Evolutionary conservation across 495 filamentous ascomycete species (phyloP), one percentile per base, ranked within the genome.

Genomic region (Apiosordaria backusii): DNA sequence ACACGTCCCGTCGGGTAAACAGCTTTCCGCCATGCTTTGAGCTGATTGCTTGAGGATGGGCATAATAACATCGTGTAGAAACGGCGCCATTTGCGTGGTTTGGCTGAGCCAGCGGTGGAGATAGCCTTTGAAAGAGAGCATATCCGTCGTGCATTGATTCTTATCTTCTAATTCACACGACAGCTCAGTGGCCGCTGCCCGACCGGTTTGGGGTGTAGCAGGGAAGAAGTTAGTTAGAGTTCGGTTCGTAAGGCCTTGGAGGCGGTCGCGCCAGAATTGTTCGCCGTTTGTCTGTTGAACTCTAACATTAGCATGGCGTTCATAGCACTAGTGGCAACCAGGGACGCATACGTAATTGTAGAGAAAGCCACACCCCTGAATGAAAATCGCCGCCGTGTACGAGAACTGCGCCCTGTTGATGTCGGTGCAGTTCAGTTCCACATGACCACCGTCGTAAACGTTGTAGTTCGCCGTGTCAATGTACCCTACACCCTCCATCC

Each of bases 111-210:
- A 91, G 26, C 90, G 88, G 19, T 89, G 79, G 5, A 92, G 78
- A 75, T 91, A 91, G 52, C 88, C 87, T 75, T 93, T 94, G 85
- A 89, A 93, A 53, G 89, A 90, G 18, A 80, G 81, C 77, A 90
- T 87, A 69, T 93, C 90, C 21, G 84, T 83, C 74, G 86, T 85
- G 78, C 89, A 91, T 3, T 71, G 78, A 26, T 76, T 68, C 3
- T 70, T 45, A 78, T 70, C 25, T 65, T 71, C 71, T 0, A 79
- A 75, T 70, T 92, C 90, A 78, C 91, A 93, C 13, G 85, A 78
- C 50, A 82, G 67, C 71, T 93, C 91, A 62, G 80, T 78, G 18
- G 81, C 72, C 35, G 35, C 35, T 2, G 35, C 9, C 16, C 35
- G 10, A 22, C 83, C 81, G 18, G 78, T 54, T 4, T 80, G 75